Base-by-base conservation (phyloP, 163 green algal species). In the Scenedesmus sp. region DNA sequence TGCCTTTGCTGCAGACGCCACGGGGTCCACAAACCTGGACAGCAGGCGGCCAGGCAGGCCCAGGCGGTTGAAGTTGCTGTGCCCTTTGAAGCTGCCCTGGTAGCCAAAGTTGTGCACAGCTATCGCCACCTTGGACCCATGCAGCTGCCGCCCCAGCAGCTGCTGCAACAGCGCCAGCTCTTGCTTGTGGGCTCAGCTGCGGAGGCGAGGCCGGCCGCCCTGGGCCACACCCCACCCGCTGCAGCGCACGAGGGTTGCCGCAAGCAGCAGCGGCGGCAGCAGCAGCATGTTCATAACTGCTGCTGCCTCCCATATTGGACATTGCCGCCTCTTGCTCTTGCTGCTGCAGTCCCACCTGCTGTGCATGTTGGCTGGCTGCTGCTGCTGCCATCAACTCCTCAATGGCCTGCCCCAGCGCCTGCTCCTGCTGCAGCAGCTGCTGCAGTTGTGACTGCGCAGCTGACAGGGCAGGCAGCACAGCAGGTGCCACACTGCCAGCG, bases 41-140 rank as follows among this genome's bases (percentile, higher is more conserved):
- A 84, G 49, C 72, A 90, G 79, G 51, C 35, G 79, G 53, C 59
- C 24, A 4, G 90, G 76, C 37, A 91, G 68, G n/a, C 83, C 76
- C 24, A 86, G 85, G 5, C 84, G 46, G n/a, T 81, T 49, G 53
- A 86, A 82, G 35, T 78, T n/a, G 35, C 30, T 16, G 49, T n/a
- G 42, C 43, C 79, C 78, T 43, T 7, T 56, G 90, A 98, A 97
- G 33, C 92, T 81, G 51, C 97, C 97, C 92, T 99, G 97, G 94
- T 98, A 99, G 0, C 97, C 97, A 46, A 98, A 94, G 94, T 99
- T 99, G 95, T 99, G 98, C 22, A 99, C 95, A 90, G 92, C 88
- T 46, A 94, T 82, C 42, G 92, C 94, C 56, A 95, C 91, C 44
- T 87, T 79, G 78, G 93, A 43, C 68, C 85, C 86, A 20, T 15